Evolutionary conservation across 192 early-diverging fungal genomes (phyloP).

Genomic region (Gryganskiella cystojenkinii): DNA sequence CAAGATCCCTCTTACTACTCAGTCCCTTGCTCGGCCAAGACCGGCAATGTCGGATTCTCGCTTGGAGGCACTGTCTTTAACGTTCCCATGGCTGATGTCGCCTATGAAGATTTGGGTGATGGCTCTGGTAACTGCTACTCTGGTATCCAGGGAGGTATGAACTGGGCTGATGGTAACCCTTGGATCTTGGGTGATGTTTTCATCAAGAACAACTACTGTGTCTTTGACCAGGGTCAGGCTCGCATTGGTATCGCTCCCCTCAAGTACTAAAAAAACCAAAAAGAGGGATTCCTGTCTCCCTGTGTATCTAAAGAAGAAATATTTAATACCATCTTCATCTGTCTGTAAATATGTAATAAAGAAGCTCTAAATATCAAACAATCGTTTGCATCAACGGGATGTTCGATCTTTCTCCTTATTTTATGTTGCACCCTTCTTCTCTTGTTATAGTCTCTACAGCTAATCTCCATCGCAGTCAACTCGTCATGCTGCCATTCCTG

Average conservation of each 20-base stretch:
- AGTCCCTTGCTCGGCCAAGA: slow-evolving; percentile 29
- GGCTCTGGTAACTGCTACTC: slow-evolving; percentile 28
- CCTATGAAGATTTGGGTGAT: slow-evolving; percentile 36
- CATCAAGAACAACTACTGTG: slow-evolving; percentile 58
- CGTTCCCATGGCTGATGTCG: slow-evolving; percentile 45
- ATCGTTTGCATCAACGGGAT: no score
- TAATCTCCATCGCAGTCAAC: no score
- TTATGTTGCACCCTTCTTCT: neutral
- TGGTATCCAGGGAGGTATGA: slow-evolving; percentile 30
- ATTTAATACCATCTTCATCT: no score
- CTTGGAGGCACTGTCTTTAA: slow-evolving; percentile 50
- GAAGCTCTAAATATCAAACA: neutral
- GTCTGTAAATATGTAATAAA: neutral
- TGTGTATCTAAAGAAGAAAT: no score
- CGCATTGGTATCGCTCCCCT: slow-evolving; percentile 51
- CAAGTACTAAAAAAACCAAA: slow-evolving; percentile 1
- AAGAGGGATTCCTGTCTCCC: no score
- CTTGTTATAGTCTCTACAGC: neutral
- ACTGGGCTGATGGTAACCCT: slow-evolving; percentile 6
- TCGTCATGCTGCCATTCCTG: no score
- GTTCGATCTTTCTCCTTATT: neutral
- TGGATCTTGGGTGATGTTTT: slow-evolving; percentile 57
- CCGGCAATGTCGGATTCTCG: slow-evolving; percentile 40
- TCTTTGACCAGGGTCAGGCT: slow-evolving; percentile 37
- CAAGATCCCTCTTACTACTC: neutral